Evolutionary conservation across 495 filamentous ascomycete species (phyloP), one percentile per base, ranked within the genome.

Genomic region (Penicillium taxi): DNA sequence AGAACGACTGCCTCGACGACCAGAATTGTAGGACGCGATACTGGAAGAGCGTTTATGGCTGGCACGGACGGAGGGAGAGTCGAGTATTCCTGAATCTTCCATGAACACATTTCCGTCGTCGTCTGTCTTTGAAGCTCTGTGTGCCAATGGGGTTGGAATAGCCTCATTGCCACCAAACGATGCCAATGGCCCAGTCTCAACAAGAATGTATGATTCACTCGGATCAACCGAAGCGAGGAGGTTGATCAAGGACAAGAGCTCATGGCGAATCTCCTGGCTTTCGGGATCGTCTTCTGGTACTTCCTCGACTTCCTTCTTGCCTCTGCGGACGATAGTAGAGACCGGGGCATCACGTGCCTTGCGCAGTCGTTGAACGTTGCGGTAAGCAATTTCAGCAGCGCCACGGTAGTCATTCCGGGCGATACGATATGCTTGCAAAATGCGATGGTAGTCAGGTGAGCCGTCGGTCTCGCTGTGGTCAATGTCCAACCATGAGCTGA

Each of bases 391-490:
- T 28, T 81, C 74, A 0, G 91, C 88, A 2, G 85, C 91, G 32
- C 90, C 91, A 24, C 89, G 84, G 62, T 84, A 91, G 56, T 98
- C 85, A 37, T 76, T 73, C 33, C 80, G 82, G 44, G 77, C 75
- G 38, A 95, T 79, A 35, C 93, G 79, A 73, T 86, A 96, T 14
- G 88, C 78, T 47, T 94, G 91, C 18, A 96, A 75, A 27, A 94
- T 79, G 47, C 86, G 81, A 52, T 82, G 82, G 58, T 83, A 89
- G 5, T 71, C 67, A 0, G 63, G 59, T 1, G 59, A 56, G 39
- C 33, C 44, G 24, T 61, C 53, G 32, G 37, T 35, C 42, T 46
- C 57, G 15, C 56, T 58, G 39, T 38, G 55, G 19, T 52, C 58
- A 8, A 48, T 41, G 12, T 68, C 61, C 6, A 61, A 33, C 44